Evolutionary conservation across 2,329 filamentous ascomycete genomes (phyloP), one percentile per base, ranked within the genome.

Genomic region (Pezicula radicicola): DNA sequence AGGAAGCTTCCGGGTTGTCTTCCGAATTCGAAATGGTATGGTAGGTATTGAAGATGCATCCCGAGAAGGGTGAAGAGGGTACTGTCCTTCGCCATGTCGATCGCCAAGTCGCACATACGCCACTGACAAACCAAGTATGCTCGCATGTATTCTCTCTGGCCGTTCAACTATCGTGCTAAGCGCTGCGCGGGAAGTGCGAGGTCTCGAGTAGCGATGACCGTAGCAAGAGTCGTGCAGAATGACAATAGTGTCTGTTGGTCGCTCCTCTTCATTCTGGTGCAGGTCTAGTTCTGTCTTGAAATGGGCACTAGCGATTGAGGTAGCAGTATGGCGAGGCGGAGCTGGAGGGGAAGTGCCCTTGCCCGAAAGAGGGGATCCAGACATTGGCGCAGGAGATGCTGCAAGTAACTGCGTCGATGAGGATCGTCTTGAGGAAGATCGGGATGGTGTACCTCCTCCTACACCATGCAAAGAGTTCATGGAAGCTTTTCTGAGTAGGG

Each of bases 201-300:
- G 91, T 42, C 94, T 81, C 10, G 92, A 90, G 69, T 85, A 99
- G 19, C 91, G 86, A 72, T 99, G 94, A 21, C 93, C 92, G 67
- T 97, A 99, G 70, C 93, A 96, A 49, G 88, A 86, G 72, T 99
- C 94, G 63, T 97, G 91, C 2, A 99, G 74, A 28, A 99, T 80
- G 44, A 97, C 91, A 4, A 95, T 72, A 0, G 91, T 91, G 54
- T 91, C 76, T 10, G 80, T 70, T 33, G 71, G 59, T 25, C 59
- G 57, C 19, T 55, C 44, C 18, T 59, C 52, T 13, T 60, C 52
- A 33, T 61, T 52, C 27, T 55, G 51, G 51, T 67, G 65, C 33
- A 63, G 33, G 33, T 63, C 61, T 13, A 68, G 51, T 41, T 68
- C 66, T 25, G 57, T 58, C 45, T 61, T 60, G 52, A 68, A 68